Percentiles rank a stretch among this genome's conserved stretches.
Conservation (phyloP, 2,329 filamentous ascomycete genomes). For the Pseudopyrenochaeta lycopersici region DNA sequence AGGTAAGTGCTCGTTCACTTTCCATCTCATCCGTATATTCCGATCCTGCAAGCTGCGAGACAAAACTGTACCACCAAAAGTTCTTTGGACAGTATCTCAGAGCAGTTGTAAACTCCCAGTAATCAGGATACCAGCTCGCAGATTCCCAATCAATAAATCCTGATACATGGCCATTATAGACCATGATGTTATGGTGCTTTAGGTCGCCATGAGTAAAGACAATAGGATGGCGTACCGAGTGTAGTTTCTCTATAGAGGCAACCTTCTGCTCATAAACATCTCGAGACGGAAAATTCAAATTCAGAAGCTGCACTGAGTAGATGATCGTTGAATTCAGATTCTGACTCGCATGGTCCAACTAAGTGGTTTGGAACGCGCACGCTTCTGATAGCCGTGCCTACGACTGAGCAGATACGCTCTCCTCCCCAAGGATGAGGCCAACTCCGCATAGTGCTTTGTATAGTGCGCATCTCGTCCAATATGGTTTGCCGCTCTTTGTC, state of each 20-base stretch:
- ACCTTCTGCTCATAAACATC: too few species aligned
- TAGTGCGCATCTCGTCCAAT: slow-evolving; percentile 32
- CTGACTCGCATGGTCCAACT: too few species aligned
- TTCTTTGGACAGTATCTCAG: slow-evolving; percentile 16
- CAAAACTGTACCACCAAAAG: slow-evolving; percentile 22
- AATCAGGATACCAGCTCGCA: slow-evolving; percentile 35
- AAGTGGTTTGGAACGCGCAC: too few species aligned
- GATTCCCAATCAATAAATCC: slow-evolving; percentile 31
- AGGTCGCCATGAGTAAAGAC: too few species aligned
- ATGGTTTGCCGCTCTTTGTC: slow-evolving; percentile 2
- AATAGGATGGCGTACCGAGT: too few species aligned
- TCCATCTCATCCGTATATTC: slow-evolving; percentile 18
- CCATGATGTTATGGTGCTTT: slow-evolving; percentile 13
- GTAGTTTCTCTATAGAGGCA: too few species aligned
- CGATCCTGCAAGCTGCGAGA: slow-evolving; percentile 16
- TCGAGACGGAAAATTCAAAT: too few species aligned
- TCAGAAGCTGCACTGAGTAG: too few species aligned
- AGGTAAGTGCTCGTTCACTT: slow-evolving; percentile 23
- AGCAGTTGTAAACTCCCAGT: slow-evolving; percentile 31
- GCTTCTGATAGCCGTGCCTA: too few species aligned
- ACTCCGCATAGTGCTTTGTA: slow-evolving; percentile 34
- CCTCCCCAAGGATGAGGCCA: neutral
- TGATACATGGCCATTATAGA: slow-evolving; percentile 23
- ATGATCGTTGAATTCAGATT: too few species aligned
- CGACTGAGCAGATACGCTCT: too few species aligned